These are phyloP conservation scores for Candida tropicalis DNA, from an alignment of 1,139 yeast genomes.

Conservation along the genomic window DNA sequence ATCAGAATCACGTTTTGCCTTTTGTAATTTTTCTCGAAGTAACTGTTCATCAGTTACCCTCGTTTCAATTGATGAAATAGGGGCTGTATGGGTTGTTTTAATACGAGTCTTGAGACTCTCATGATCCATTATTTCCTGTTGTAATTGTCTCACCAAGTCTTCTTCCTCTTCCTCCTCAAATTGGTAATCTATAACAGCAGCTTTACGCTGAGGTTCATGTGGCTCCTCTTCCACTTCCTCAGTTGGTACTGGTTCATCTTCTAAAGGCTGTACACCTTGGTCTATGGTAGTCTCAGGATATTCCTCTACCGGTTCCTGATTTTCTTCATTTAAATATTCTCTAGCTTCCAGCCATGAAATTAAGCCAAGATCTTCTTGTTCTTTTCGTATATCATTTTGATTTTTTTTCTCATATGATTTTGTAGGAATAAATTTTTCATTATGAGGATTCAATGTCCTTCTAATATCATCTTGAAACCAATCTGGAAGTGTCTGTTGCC, in stretches of 20 bases:
- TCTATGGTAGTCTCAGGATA: no score
- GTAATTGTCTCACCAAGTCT: conserved; percentile 59
- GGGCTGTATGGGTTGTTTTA: conserved; percentile 28
- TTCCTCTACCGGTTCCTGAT: conserved; percentile 7
- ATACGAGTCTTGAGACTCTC: conserved; percentile 59
- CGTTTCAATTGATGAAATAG: conserved; percentile 28
- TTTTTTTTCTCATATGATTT: conserved; percentile 11
- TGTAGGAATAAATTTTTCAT: conserved; percentile 14
- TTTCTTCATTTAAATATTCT: conserved; percentile 17
- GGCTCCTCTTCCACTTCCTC: conserved; percentile 22
- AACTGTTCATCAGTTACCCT: conserved; percentile 54
- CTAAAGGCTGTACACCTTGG: no score
- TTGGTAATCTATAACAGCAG: conserved; percentile 53
- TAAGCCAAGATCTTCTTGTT: no score
- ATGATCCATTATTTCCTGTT: conserved; percentile 73
- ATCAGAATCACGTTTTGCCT: conserved; percentile 84
- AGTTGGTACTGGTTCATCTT: conserved; percentile 46
- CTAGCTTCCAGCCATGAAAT: conserved; percentile 52
- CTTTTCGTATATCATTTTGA: conserved; percentile 39
- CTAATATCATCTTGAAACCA: conserved; percentile 33
- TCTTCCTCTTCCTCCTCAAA: conserved; percentile 81
- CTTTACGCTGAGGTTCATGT: conserved; percentile 16
- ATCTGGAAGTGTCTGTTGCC: conserved; percentile 24
- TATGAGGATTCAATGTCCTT: conserved; percentile 18
- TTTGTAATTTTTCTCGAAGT: conserved; percentile 60